Evolutionary conservation across 2,329 filamentous ascomycete species (phyloP).

Genomic region (Lachnellula suecica): DNA sequence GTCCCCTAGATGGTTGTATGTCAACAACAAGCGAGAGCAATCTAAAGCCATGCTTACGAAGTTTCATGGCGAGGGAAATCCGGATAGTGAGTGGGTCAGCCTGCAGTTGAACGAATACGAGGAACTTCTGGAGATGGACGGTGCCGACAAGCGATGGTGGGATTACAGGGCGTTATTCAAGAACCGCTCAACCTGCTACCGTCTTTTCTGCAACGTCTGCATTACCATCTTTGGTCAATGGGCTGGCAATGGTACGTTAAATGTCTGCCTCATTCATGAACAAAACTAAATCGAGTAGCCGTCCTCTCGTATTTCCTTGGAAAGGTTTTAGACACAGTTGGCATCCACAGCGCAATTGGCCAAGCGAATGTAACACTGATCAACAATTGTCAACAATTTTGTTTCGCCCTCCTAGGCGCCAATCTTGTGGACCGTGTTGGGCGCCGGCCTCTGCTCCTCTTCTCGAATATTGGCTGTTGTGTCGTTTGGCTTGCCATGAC

Average conservation of each 20-base stretch:
- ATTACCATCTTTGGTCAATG: slow-evolving; percentile 55
- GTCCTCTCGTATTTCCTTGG: slow-evolving; percentile 53
- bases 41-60: slow-evolving; percentile 52
- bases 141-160: slow-evolving; percentile 55
- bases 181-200: slow-evolving; percentile 45
- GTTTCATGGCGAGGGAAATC: slow-evolving; percentile 53
- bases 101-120: slow-evolving; percentile 49
- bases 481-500: slow-evolving; percentile 52
- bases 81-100: slow-evolving; percentile 49
- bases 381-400: slow-evolving; percentile 53
- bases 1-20: slow-evolving; percentile 61
- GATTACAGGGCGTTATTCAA: slow-evolving; percentile 54
- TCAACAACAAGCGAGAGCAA: slow-evolving; percentile 51
- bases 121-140: slow-evolving; percentile 48
- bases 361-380: slow-evolving; percentile 55
- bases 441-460: slow-evolving; percentile 55
- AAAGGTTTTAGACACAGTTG: slow-evolving; percentile 51
- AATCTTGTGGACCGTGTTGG: slow-evolving; percentile 55
- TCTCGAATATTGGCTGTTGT: slow-evolving; percentile 47
- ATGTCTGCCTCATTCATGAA: neutral
- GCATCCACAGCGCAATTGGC: slow-evolving; percentile 45
- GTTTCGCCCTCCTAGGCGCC: slow-evolving; percentile 54
- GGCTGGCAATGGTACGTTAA: slow-evolving; percentile 37
- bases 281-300: slow-evolving; percentile 20
- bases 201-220: slow-evolving; percentile 50